Conservation (phyloP, 345 rosid species). For the Erucastrum elatum region DNA sequence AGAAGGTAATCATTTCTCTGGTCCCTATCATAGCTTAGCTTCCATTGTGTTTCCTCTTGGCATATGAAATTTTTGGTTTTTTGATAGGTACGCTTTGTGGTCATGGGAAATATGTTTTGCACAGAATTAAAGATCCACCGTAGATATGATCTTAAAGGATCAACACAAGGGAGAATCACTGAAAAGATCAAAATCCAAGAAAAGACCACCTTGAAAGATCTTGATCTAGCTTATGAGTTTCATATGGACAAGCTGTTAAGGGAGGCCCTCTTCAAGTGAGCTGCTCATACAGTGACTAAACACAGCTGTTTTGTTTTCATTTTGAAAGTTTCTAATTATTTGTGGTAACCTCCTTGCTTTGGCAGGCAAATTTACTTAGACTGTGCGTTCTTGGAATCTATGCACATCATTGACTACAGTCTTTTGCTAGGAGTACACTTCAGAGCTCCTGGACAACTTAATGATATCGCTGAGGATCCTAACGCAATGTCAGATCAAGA, state of each 20-base stretch:
- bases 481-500: slow-evolving; percentile 44
- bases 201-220: slow-evolving; percentile 86
- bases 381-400: slow-evolving; percentile 79
- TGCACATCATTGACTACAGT: slow-evolving; percentile 83
- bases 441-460: slow-evolving; percentile 78
- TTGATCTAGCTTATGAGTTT: slow-evolving; percentile 74
- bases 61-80: slow-evolving; percentile 12
- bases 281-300: neutral
- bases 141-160: slow-evolving; percentile 93
- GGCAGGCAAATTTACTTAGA: slow-evolving; percentile 74
- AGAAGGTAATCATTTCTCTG: slow-evolving; percentile 56
- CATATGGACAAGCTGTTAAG: slow-evolving; percentile 86
- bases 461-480: slow-evolving; percentile 55
- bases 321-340: slow-evolving; percentile 6
- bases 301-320: neutral
- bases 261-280: slow-evolving; percentile 80
- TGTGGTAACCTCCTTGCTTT: slow-evolving; percentile 15
- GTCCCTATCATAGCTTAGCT: neutral
- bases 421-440: slow-evolving; percentile 82
- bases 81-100: slow-evolving; percentile 88
- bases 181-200: slow-evolving; percentile 61
- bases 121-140: slow-evolving; percentile 89
- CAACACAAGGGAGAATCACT: slow-evolving; percentile 78
- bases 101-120: slow-evolving; percentile 99
- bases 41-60: slow-evolving; percentile 4